Base-by-base conservation (phyloP, 208 protist species). In the Leishmania turanica region DNA sequence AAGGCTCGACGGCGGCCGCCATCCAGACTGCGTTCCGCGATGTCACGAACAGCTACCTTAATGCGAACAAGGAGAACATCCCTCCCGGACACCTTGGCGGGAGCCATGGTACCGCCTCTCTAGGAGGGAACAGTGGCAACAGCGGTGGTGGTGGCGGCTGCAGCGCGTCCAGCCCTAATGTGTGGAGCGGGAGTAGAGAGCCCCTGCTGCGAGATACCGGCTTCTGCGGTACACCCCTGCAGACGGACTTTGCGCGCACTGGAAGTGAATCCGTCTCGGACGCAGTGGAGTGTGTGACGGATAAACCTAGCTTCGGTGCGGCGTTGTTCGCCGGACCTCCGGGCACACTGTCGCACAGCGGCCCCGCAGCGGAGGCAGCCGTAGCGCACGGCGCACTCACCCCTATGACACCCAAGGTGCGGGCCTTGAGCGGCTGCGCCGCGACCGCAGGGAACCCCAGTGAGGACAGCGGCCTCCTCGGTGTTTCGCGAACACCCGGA, bases 41-140 rank as follows among this genome's bases (percentile, higher is more conserved):
- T n/a, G 75, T 90, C 49, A 90, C 83, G 5, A 87, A 87, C 56
- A 47, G 47, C 40, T 85, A 88, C 51, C 47, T 84, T 24, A 83
- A 66, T 37, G 79, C 81, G 0, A 84, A 87, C 66, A 90, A 90
- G 72, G 87, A 87, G 60, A 88, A 90, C 77, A 79, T 87, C 24
- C 83, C 81, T 0, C 87, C 87, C 5, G 74, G 74, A 7, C 34
- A n/a, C 45, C 21, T 56, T 3, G n/a, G 45, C 15, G 40, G 53
- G 3, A 65, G 24, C 21, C 5, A 15, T 49, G 72, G 34, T 21
- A 1, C 49, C 9, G 71, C 11, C 0, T 47, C 45, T 53, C 31
- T 72, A 51, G 68, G 45, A 6, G 24, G 21, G 7, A 17, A 45
- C 13, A 11, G 34, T 17, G 27, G 49, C 7, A 42, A n/a, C 71